Evolutionary conservation across 441 rosid genomes (phyloP).

Genomic region (Raphanus hybrid): DNA sequence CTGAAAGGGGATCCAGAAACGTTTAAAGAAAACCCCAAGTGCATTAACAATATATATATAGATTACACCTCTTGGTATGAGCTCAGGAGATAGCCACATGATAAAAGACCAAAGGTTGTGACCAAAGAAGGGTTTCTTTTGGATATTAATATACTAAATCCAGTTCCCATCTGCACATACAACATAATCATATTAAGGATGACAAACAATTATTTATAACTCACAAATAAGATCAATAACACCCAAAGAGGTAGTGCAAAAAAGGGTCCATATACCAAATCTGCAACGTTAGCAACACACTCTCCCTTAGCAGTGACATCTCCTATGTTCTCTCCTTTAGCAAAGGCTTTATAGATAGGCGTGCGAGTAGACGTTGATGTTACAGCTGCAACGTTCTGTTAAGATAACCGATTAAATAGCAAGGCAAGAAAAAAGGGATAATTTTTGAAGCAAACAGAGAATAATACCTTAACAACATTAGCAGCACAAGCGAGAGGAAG

Average conservation of each 20-base stretch:
- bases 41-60: not conserved
- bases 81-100: conserved; percentile 95
- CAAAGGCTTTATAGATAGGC: conserved; percentile 99
- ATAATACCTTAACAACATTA: conserved; percentile 84
- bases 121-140: conserved; percentile 88
- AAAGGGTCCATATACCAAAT: conserved; percentile 63
- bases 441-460: not conserved
- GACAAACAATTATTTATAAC: not conserved
- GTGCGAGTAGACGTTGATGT: conserved; percentile 98
- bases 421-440: no score
- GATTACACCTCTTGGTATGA: conserved; percentile 88
- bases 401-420: not conserved
- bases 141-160: conserved; percentile 85
- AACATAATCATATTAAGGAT: not conserved
- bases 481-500: conserved; percentile 99
- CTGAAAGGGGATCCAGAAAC: conserved; percentile 42
- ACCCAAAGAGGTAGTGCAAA: not conserved
- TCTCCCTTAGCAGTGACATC: conserved; percentile 99
- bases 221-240: conserved; percentile 1
- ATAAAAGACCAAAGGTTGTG: conserved; percentile 83
- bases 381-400: conserved; percentile 95
- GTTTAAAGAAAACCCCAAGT: not conserved
- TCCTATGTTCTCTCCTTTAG: conserved; percentile 97
- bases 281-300: conserved; percentile 95
- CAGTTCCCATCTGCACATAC: conserved; percentile 85